phyloP scores from a whole-genome alignment of 805 yeast species.

The Yamadazyma olivae region DNA sequence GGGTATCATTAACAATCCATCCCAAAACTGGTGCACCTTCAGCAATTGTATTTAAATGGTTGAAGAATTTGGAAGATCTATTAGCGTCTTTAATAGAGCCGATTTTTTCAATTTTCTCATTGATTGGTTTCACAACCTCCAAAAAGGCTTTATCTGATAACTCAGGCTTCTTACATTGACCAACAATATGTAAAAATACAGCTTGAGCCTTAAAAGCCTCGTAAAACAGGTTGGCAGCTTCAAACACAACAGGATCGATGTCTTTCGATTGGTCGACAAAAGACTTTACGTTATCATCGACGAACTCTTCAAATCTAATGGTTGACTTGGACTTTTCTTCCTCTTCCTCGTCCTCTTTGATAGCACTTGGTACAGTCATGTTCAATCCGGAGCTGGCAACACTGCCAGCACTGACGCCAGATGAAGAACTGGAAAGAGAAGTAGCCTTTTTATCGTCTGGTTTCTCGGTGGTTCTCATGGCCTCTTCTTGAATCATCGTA shows the following conservation, averaged over 20 bases:
- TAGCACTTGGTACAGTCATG: not conserved
- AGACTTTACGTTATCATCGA: slow-evolving; percentile 54
- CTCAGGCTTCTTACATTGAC: slow-evolving; percentile 64
- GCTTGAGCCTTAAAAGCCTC: slow-evolving; percentile 59
- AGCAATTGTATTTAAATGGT: slow-evolving; percentile 77
- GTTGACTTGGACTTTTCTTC: slow-evolving; percentile 40
- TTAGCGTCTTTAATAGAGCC: slow-evolving; percentile 69
- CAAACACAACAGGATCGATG: slow-evolving; percentile 56
- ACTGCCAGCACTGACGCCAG: not conserved
- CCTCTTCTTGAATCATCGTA: slow-evolving; percentile 71
- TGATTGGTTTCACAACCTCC: slow-evolving; percentile 66
- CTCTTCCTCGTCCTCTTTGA: slow-evolving; percentile 2
- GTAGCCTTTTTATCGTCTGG: slow-evolving; percentile 10
- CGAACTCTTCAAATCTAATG: slow-evolving; percentile 51
- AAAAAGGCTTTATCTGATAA: slow-evolving; percentile 50
- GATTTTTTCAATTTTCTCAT: slow-evolving; percentile 54
- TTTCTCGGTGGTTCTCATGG: slow-evolving; percentile 14
- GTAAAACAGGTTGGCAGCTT: slow-evolving; percentile 48
- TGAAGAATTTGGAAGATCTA: slow-evolving; percentile 60
- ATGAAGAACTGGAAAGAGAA: slow-evolving; percentile 3
- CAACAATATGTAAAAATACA: slow-evolving; percentile 56
- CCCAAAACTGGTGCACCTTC: slow-evolving; percentile 91
- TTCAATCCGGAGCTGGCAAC: not conserved
- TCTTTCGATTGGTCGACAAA: slow-evolving; percentile 51
- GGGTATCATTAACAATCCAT: slow-evolving; percentile 81